phyloP scores from a whole-genome alignment of 306 rosid genomes.

The Cyclanthera cordifolia region DNA sequence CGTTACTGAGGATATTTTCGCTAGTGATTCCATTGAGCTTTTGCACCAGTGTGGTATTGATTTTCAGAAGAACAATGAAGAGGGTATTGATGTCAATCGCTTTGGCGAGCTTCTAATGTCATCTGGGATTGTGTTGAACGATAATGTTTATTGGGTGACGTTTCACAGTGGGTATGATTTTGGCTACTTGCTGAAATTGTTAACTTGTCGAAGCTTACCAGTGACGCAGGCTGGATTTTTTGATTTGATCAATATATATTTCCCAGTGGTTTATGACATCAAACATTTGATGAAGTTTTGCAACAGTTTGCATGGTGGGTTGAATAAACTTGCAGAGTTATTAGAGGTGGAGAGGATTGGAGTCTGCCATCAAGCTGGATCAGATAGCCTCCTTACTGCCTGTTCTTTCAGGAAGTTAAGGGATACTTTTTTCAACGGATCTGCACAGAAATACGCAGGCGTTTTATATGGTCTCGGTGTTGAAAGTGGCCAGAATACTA shows the following conservation, averaged over 20 bases:
- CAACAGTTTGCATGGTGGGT: constrained; percentile 48
- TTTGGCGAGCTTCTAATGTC: constrained; percentile 59
- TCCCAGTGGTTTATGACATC: constrained; percentile 28
- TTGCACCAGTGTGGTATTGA: constrained; percentile 56
- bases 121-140: constrained; percentile 48
- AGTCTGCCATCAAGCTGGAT: constrained; percentile 23
- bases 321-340: constrained; percentile 55
- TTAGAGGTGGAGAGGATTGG: constrained; percentile 58
- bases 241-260: constrained; percentile 41
- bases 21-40: constrained; percentile 49
- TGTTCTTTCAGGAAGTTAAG: constrained; percentile 49
- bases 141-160: constrained; percentile 41
- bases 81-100: constrained; percentile 45
- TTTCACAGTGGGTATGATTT: constrained; percentile 65
- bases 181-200: constrained; percentile 52
- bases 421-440: constrained; percentile 49
- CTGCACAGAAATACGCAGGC: constrained; percentile 22
- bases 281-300: no score
- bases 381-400: constrained; percentile 38
- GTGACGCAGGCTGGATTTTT: constrained; percentile 40
- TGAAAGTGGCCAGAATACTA: constrained; percentile 42
- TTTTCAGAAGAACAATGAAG: constrained; percentile 48
- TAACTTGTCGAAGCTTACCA: constrained; percentile 44
- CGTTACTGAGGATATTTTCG: constrained; percentile 39
- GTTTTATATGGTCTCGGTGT: no score